Conservation (phyloP, 2,329 filamentous ascomycete species). For the Ascochyta viciae-villosae region DNA sequence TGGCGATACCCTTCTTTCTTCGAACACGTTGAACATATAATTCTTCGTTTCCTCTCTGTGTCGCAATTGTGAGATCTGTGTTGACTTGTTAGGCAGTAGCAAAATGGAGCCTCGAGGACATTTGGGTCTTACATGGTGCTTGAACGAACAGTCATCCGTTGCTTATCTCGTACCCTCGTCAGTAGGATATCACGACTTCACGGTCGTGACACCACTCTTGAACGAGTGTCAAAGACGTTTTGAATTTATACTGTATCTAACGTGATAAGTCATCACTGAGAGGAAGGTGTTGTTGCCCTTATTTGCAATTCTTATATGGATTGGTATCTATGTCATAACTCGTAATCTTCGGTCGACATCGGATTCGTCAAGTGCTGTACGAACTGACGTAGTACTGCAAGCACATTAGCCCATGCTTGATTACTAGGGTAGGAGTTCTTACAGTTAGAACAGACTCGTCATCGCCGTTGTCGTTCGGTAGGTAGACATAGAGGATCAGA, state of each 20-base stretch:
- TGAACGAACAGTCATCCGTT: too few species aligned
- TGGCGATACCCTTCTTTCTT: slow-evolving; percentile 7
- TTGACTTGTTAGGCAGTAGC: too few species aligned
- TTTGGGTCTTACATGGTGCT: too few species aligned
- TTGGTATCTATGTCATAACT: slow-evolving; percentile 18
- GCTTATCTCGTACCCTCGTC: too few species aligned
- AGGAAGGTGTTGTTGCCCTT: background rate
- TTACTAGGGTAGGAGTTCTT: slow-evolving; percentile 24
- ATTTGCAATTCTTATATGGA: background rate
- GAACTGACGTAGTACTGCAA: slow-evolving; percentile 65
- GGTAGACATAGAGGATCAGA: slow-evolving; percentile 82
- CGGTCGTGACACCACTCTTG: too few species aligned
- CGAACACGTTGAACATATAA: slow-evolving; percentile 19
- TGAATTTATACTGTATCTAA: too few species aligned
- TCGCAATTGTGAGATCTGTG: too few species aligned
- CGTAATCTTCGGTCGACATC: background rate
- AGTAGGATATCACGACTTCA: too few species aligned
- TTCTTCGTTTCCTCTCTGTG: background rate
- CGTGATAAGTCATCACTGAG: background rate
- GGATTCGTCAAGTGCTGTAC: slow-evolving; percentile 53
- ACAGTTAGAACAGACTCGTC: slow-evolving; percentile 81
- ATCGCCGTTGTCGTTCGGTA: slow-evolving; percentile 72
- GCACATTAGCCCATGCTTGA: background rate
- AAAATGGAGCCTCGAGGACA: too few species aligned
- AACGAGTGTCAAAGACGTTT: too few species aligned